These are phyloP conservation scores for Heliocybe sulcata DNA, from an alignment of 1,284 basidiomycete species.

Conservation along the genomic window DNA sequence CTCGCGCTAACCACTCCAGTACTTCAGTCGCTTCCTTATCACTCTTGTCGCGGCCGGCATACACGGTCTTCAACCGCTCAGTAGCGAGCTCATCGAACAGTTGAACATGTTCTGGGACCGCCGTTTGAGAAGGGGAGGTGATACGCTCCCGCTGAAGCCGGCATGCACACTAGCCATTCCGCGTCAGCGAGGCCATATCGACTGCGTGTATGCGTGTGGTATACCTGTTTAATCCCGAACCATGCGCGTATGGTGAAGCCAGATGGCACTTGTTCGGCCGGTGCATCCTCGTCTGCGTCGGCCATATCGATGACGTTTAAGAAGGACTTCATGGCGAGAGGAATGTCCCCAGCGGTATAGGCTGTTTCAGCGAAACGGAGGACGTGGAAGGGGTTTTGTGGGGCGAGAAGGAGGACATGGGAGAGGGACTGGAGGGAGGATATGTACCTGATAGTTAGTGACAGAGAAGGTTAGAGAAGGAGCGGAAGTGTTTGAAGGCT, in stretches of 20 bases:
- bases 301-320: slow-evolving; percentile 81
- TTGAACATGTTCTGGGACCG: not conserved
- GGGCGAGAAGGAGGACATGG: slow-evolving; percentile 75
- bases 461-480: not conserved
- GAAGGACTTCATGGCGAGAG: slow-evolving; percentile 79
- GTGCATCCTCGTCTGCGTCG: slow-evolving; percentile 44
- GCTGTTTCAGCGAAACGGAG: slow-evolving; percentile 85
- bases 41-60: not conserved
- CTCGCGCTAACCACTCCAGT: not conserved
- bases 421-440: slow-evolving; percentile 69
- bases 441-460: slow-evolving; percentile 39
- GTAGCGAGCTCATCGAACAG: not conserved
- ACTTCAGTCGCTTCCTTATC: not conserved
- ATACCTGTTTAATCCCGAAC: slow-evolving; percentile 81
- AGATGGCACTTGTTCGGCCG: slow-evolving; percentile 33
- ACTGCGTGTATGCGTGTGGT: not conserved
- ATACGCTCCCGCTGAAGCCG: not conserved
- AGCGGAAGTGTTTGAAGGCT: no score
- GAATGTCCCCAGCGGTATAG: slow-evolving; percentile 70
- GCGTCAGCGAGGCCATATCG: not conserved
- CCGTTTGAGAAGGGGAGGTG: not conserved
- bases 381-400: slow-evolving; percentile 81
- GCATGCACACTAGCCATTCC: not conserved
- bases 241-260: slow-evolving; percentile 68
- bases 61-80: not conserved